Conservation (phyloP, 495 filamentous ascomycete species). For the Xylaria grammica region DNA sequence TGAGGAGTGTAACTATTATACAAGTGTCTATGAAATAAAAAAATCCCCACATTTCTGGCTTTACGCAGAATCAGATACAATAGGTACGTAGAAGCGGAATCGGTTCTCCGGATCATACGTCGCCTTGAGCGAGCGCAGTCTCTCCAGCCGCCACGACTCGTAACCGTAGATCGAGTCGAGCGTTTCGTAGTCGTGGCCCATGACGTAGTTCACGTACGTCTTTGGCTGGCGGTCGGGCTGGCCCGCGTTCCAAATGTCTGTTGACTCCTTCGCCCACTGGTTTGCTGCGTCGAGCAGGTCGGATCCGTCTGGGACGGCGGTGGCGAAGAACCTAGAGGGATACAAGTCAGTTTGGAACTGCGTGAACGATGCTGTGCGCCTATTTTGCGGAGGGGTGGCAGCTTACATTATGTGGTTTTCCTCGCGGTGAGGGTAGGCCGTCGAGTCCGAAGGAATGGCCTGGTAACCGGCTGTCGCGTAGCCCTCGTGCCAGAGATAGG, state of each 20-base stretch:
- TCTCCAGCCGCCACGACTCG: constrained; percentile 53
- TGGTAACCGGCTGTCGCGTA: constrained; percentile 42
- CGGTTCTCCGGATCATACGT: constrained; percentile 58
- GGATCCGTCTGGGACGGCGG: background rate
- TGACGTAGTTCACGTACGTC: constrained; percentile 60
- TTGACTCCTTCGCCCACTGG: constrained; percentile 36
- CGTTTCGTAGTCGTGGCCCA: constrained; percentile 53
- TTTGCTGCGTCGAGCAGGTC: background rate
- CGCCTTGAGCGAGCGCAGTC: constrained; percentile 54
- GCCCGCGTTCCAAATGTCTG: constrained; percentile 39
- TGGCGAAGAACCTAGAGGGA: no score
- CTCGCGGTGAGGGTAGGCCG: constrained; percentile 46
- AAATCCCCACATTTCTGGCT: no score
- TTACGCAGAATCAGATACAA: constrained; percentile 25
- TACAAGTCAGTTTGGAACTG: no score
- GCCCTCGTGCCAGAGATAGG: constrained; percentile 43
- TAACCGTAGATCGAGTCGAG: constrained; percentile 48
- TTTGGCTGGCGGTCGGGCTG: constrained; percentile 35
- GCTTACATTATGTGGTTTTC: constrained; percentile 2
- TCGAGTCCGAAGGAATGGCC: constrained; percentile 28
- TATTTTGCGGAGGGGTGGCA: background rate
- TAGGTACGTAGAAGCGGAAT: constrained; percentile 58
- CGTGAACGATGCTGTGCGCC: background rate
- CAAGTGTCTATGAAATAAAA: no score
- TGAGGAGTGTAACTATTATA: no score